phyloP scores from a whole-genome alignment of 768 basidiomycete genomes.

The Coprinellus aureogranulatus region DNA sequence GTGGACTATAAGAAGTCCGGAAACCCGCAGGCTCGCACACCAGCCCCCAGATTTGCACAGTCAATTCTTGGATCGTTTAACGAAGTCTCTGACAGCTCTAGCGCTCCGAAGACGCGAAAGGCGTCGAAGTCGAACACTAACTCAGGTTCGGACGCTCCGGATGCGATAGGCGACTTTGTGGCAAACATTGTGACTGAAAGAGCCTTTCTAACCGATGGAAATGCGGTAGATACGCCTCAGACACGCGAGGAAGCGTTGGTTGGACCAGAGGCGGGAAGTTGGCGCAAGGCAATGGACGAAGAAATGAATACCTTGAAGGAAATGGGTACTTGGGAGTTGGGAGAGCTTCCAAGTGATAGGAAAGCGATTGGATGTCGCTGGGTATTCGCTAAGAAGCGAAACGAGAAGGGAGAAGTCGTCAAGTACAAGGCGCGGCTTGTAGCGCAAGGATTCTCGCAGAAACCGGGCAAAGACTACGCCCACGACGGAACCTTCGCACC shows the following conservation, averaged over 20 bases:
- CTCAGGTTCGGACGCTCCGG: too few relatives aligned
- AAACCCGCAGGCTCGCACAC: too few relatives aligned
- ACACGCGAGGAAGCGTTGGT: not conserved
- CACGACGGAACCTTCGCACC: slow-evolving; percentile 24
- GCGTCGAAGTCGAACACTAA: too few relatives aligned
- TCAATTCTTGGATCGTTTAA: too few relatives aligned
- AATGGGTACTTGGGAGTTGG: slow-evolving; percentile 8
- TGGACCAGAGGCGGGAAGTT: slow-evolving; percentile 5
- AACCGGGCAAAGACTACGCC: slow-evolving; percentile 35
- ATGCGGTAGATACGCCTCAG: not conserved
- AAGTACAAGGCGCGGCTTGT: slow-evolving; percentile 20
- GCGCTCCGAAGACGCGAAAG: too few relatives aligned
- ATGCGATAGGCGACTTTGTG: too few relatives aligned
- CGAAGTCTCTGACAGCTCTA: too few relatives aligned
- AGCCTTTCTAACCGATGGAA: slow-evolving; percentile 22
- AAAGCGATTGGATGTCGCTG: slow-evolving; percentile 7
- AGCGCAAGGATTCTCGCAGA: slow-evolving; percentile 40
- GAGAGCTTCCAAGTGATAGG: not conserved
- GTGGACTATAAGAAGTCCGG: too few relatives aligned
- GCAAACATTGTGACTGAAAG: too few relatives aligned
- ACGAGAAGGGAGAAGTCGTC: slow-evolving; percentile 18
- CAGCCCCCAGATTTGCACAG: too few relatives aligned
- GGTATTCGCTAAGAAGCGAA: slow-evolving; percentile 17
- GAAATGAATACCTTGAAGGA: slow-evolving; percentile 11
- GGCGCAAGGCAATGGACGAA: slow-evolving; percentile 12